These are phyloP conservation scores for Clausena lansium DNA, from an alignment of 345 rosid species.

Conservation along the genomic window DNA sequence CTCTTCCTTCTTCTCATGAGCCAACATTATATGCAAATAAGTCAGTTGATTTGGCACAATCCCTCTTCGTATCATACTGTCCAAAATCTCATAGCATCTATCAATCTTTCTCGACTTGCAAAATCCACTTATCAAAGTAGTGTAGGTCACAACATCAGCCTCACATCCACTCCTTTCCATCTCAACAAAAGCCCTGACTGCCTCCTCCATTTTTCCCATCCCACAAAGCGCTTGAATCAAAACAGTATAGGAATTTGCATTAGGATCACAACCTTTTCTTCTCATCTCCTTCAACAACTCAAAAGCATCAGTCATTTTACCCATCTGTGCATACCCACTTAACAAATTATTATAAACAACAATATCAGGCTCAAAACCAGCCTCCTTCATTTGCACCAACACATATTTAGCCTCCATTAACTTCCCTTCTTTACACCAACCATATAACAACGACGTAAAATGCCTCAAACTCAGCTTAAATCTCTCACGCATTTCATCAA, in stretches of 20 bases:
- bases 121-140: slow-evolving; percentile 76
- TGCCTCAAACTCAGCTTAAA: slow-evolving; percentile 55
- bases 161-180: slow-evolving; percentile 74
- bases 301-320: slow-evolving; percentile 71
- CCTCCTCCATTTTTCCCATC: slow-evolving; percentile 75
- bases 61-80: slow-evolving; percentile 58
- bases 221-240: slow-evolving; percentile 72
- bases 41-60: slow-evolving; percentile 53
- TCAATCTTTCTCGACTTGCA: slow-evolving; percentile 70
- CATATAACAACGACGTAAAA: slow-evolving; percentile 73
- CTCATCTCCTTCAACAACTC: slow-evolving; percentile 82
- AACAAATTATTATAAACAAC: slow-evolving; percentile 77
- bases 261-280: slow-evolving; percentile 61
- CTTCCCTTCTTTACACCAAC: slow-evolving; percentile 95
- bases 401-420: slow-evolving; percentile 81
- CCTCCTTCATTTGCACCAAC: slow-evolving; percentile 82
- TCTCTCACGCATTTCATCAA: slow-evolving; percentile 66
- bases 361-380: slow-evolving; percentile 74
- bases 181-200: slow-evolving; percentile 62
- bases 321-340: slow-evolving; percentile 58
- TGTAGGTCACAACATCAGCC: slow-evolving; percentile 70
- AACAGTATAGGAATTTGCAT: slow-evolving; percentile 61
- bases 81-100: slow-evolving; percentile 56
- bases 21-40: slow-evolving; percentile 73
- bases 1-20: slow-evolving; percentile 75